Evolutionary conservation across 805 yeast species (phyloP).

Genomic region (Grigorovia yakushimaensis): DNA sequence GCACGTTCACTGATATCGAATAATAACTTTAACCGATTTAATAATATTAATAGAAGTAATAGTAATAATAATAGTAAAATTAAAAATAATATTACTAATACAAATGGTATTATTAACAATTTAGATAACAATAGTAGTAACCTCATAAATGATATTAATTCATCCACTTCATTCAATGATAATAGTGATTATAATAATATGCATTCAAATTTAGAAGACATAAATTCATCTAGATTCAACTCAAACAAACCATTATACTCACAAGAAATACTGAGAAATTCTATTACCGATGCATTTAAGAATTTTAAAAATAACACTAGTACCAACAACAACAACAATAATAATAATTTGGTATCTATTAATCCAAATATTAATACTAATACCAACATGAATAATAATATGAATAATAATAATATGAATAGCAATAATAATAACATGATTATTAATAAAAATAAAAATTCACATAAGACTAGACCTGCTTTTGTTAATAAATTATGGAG

Average conservation of each 20-base stretch:
- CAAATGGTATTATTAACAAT: neutral
- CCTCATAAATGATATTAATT: neutral
- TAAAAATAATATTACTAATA: neutral
- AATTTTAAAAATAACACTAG: neutral
- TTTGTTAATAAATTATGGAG: slow-evolving; percentile 91
- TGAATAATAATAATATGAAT: neutral
- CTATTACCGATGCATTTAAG: neutral
- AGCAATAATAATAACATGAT: slow-evolving; percentile 1
- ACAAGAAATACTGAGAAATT: slow-evolving; percentile 3
- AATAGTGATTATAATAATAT: neutral
- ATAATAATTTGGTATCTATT: too few relatives aligned
- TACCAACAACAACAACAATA: slow-evolving; percentile 1
- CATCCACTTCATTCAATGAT: neutral
- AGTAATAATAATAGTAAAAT: neutral
- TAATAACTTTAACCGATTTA: neutral
- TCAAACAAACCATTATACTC: slow-evolving; percentile 2
- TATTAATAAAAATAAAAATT: slow-evolving; percentile 7
- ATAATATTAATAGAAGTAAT: neutral
- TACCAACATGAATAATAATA: neutral
- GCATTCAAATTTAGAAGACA: neutral
- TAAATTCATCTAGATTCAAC: neutral
- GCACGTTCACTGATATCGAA: neutral
- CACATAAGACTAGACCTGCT: slow-evolving; percentile 59
- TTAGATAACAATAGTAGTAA: too few relatives aligned
- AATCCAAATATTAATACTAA: neutral